Evolutionary conservation across 1,284 basidiomycete species (phyloP), one percentile per base, ranked within the genome.

Genomic region (Serendipita sp.): DNA sequence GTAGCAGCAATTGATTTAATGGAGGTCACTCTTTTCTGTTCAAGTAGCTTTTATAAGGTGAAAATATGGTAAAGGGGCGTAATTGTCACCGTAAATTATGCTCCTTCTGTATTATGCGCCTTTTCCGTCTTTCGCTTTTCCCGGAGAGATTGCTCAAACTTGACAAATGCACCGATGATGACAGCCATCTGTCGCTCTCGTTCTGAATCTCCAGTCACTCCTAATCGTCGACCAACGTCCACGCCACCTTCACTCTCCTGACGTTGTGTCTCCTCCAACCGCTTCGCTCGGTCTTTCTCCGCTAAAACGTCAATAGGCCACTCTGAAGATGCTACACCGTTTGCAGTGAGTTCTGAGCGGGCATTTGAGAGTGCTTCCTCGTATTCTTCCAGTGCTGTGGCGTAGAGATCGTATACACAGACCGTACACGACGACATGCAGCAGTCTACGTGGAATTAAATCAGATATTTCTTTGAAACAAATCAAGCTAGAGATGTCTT

Each of bases 361-460:
- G 92, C 74, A 0, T 74, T 68, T 1, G 69, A 69, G 1, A 93
- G 67, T 0, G 83, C 77, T 4, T 78, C 74, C 38, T 79, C 78
- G 73, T 91, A 91, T 10, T 77, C 77, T n/a, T 78, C 75, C 2
- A 91, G 72, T 0, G 87, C 82, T 60, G 92, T 90, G 62, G 87
- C 82, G 72, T 93, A 91, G 30, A 93, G 74, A 67, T 92, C 91
- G 71, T 93, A 88, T 4, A 93, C 88, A 72, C 92, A 94, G 41
- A 92, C 75, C 0, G 90, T 88, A 69, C 92, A 94, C 34, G 53
- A 58, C 5, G 53, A 58, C 53, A 58, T 58, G 53, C 53, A 58
- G 53, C 53, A 58, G 10, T 58, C 53, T 58, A 34, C 5, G n/a
- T 10, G 17, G 15, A 53, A 3, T 30, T 26, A 4, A 58, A 29